Evolutionary conservation across 2,329 filamentous ascomycete genomes (phyloP), one percentile per base, ranked within the genome.

Genomic region (Pseudopyrenochaeta lycopersici): DNA sequence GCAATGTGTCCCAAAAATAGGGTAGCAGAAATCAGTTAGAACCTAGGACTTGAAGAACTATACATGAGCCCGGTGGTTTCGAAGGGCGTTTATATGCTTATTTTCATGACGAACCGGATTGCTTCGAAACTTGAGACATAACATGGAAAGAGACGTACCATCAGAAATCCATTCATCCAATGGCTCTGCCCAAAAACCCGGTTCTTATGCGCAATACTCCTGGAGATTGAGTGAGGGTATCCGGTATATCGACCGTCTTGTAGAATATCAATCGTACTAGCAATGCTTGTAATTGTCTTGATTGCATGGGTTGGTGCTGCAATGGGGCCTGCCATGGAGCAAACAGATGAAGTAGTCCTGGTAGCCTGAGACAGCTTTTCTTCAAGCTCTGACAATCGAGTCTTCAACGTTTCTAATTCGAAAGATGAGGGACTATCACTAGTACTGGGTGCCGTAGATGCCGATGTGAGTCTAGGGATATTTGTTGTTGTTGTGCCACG

Each of bases 171-270:
- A 53, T 81, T 84, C n/a, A 85, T 77, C 80, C 83, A 86, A 61
- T 86, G 83, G 27, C 82, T 85, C 62, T 81, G 81, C 1, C 85
- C 85, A 61, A 86, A 84, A 1, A 86, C 64, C 0, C 84, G 78
- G 0, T 80, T 81, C 62, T 88, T 88, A 56, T 85, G 82, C 17
- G 79, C 76, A 7, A 84, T 70, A n/a, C 77, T 78, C 7, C 79
- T 78, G 1, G 70, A 72, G 0, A 80, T 74, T 0, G 65, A 62
- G 2, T 72, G 65, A 11, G 58, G 39, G 20, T 76, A 65, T 7
- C 74, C 72, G 2, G 68, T 62, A 0, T 69, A 42, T 4, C 66
- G 63, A 20, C 60, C 70, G 23, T 82, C 78, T 45, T 69, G 68
- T 11, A 79, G 75, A 21, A 82, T 52, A 49, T 82, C 73, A 41